These are phyloP conservation scores for Saccharomycopsis babjevae DNA, from an alignment of 805 yeast genomes.

Conservation along the genomic window DNA sequence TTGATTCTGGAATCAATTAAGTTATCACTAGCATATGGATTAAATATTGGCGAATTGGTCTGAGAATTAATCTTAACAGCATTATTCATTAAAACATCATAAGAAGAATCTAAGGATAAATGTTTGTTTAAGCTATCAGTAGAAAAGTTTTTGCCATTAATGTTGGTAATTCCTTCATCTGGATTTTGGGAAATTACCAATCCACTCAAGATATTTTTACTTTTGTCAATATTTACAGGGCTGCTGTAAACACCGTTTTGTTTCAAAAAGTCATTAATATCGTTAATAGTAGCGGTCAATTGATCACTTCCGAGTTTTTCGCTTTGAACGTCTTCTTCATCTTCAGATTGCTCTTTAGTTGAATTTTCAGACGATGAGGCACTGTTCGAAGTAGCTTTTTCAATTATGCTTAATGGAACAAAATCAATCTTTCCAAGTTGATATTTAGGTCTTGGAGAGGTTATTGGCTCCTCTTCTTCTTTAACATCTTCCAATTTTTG, in stretches of 20 bases:
- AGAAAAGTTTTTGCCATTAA: slow-evolving; percentile 10
- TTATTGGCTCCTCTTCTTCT: slow-evolving; percentile 8
- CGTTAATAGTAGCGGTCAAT: slow-evolving; percentile 16
- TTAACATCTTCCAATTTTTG: slow-evolving; percentile 7
- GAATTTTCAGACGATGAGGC: neutral
- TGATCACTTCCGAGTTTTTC: slow-evolving; percentile 3
- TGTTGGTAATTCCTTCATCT: slow-evolving; percentile 1
- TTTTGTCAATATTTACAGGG: slow-evolving; percentile 14
- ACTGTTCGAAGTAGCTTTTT: neutral
- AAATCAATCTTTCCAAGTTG: neutral
- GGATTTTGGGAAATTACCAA: slow-evolving; percentile 8
- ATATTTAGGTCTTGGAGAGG: slow-evolving; percentile 2
- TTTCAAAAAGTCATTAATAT: slow-evolving; percentile 14
- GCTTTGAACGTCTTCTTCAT: neutral
- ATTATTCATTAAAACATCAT: slow-evolving; percentile 3
- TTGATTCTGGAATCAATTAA: neutral
- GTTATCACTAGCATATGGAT: neutral
- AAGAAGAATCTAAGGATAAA: slow-evolving; percentile 5
- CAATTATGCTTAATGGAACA: neutral
- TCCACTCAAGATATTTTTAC: slow-evolving; percentile 14
- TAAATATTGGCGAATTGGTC: slow-evolving; percentile 2
- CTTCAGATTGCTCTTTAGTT: neutral
- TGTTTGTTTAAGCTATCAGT: slow-evolving; percentile 10
- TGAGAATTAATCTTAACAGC: neutral
- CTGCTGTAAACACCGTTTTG: slow-evolving; percentile 18